Evolutionary conservation across 1,284 basidiomycete species (phyloP).

Genomic region (Pseudozyma sp.): DNA sequence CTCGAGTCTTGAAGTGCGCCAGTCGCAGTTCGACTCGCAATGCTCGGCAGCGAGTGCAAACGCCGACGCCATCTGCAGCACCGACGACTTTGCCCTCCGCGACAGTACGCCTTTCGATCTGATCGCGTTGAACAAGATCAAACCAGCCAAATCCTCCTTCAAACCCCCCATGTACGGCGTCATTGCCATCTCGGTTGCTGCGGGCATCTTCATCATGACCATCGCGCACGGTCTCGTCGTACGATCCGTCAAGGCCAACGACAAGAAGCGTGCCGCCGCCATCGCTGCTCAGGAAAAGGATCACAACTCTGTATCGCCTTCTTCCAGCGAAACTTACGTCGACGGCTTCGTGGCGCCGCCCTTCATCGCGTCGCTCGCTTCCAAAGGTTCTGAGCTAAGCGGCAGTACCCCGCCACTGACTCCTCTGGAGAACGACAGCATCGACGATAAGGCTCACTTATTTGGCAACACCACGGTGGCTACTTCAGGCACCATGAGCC

Average conservation of each 20-base stretch:
- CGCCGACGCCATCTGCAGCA: conserved; percentile 50
- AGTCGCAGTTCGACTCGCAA: conserved; percentile 43
- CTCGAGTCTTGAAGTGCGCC: conserved; percentile 53
- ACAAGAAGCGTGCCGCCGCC: conserved; percentile 42
- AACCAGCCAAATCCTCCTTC: conserved; percentile 17
- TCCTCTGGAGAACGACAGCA: conserved; percentile 22
- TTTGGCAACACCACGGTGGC: conserved; percentile 13
- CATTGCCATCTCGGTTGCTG: conserved; percentile 42
- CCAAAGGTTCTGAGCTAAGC: background rate
- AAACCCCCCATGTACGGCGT: conserved; percentile 43
- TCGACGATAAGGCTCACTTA: conserved; percentile 34
- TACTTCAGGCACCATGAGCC: conserved; percentile 26
- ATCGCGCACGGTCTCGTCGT: conserved; percentile 54
- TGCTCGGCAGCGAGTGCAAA: conserved; percentile 38
- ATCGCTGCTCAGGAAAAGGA: conserved; percentile 36
- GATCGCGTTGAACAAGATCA: conserved; percentile 29
- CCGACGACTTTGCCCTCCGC: conserved; percentile 56
- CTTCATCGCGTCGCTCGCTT: conserved; percentile 11
- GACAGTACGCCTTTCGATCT: conserved; percentile 51
- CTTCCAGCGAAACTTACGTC: conserved; percentile 3
- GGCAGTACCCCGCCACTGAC: conserved; percentile 15
- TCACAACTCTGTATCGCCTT: conserved; percentile 2
- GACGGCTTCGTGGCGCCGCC: conserved; percentile 11
- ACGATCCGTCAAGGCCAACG: conserved; percentile 44
- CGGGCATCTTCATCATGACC: conserved; percentile 53